phyloP scores from a whole-genome alignment of 208 protist genomes.

The Leishmania mexicana region DNA sequence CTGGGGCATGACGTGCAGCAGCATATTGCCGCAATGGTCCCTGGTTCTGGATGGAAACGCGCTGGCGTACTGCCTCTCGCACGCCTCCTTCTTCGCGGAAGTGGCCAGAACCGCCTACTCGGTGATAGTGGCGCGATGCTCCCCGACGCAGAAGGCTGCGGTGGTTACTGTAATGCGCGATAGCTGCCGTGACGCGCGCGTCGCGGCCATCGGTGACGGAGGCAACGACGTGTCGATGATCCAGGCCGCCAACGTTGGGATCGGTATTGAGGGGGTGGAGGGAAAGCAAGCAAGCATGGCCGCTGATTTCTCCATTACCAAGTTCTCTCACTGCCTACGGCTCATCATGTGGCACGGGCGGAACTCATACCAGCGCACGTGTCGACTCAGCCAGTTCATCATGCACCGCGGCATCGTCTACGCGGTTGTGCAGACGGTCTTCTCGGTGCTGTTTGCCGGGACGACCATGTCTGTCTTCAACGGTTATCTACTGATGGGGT shows the following conservation, averaged over 20 bases:
- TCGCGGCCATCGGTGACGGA: conserved; percentile 98
- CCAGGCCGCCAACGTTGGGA: conserved; percentile 94
- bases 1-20: conserved; percentile 12
- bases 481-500: conserved; percentile 96
- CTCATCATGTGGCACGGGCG: conserved; percentile 92
- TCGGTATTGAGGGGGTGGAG: conserved; percentile 98
- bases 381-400: conserved; percentile 96
- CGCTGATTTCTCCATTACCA: conserved; percentile 98
- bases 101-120: conserved; percentile 74
- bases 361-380: conserved; percentile 93
- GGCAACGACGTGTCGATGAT: conserved; percentile 99
- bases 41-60: conserved; percentile 84
- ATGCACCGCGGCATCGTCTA: conserved; percentile 99
- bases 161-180: conserved; percentile 92
- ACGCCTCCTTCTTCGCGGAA: conserved; percentile 49
- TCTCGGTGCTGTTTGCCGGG: conserved; percentile 97
- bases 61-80: conserved; percentile 67
- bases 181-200: conserved; percentile 49
- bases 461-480: conserved; percentile 97
- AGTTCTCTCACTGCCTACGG: conserved; percentile 92
- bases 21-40: conserved; percentile 42
- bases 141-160: conserved; percentile 98
- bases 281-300: conserved; percentile 98
- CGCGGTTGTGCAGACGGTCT: conserved; percentile 97
- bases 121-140: conserved; percentile 96